Percentiles rank a stretch among this genome's conserved stretches.
phyloP scores from a whole-genome alignment of 2,329 filamentous ascomycete genomes.

The Aspergillus ochraceoroseus region DNA sequence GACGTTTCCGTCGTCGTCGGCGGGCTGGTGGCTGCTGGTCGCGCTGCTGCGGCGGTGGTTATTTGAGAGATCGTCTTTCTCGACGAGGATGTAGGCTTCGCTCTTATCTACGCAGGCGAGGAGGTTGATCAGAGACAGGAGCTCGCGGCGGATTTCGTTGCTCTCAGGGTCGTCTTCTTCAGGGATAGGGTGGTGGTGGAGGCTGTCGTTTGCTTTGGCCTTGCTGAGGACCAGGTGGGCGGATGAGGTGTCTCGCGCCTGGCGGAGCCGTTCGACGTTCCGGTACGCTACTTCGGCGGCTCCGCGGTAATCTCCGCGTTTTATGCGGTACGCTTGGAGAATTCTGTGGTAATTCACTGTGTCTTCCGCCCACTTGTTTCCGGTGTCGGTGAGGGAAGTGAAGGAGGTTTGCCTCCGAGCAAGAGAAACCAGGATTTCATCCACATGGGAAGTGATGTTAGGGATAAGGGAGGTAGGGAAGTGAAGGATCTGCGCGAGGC shows the following conservation, averaged over 20 bases:
- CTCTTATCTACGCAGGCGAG: slow-evolving; percentile 77
- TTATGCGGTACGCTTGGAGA: slow-evolving; percentile 84
- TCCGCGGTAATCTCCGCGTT: slow-evolving; percentile 79
- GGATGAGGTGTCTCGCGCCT: slow-evolving; percentile 33
- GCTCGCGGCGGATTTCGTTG: slow-evolving; percentile 59
- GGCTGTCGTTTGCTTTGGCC: slow-evolving; percentile 32
- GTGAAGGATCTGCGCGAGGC: slow-evolving; percentile 59
- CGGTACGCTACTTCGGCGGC: slow-evolving; percentile 56
- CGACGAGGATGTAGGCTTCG: slow-evolving; percentile 68
- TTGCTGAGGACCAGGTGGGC: slow-evolving; percentile 36
- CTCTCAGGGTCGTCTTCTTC: slow-evolving; percentile 47
- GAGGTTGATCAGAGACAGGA: slow-evolving; percentile 88
- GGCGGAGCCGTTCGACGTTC: slow-evolving; percentile 50
- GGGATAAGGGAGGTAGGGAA: slow-evolving; percentile 64
- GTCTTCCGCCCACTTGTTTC: slow-evolving; percentile 30
- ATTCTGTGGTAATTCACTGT: slow-evolving; percentile 75
- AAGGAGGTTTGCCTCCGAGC: slow-evolving; percentile 66
- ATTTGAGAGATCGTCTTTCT: slow-evolving; percentile 35
- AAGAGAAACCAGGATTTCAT: slow-evolving; percentile 68
- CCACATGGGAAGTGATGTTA: slow-evolving; percentile 70
- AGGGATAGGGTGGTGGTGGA: slow-evolving; percentile 27
- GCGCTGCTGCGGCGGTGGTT: slow-evolving; percentile 35
- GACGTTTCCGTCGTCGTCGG: slow-evolving; percentile 39
- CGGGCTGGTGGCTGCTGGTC: slow-evolving; percentile 17
- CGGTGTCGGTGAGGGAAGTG: slow-evolving; percentile 39